Evolutionary conservation across 352 stramenopile species (phyloP).

Genomic region (Globisporangium megalacanthum): DNA sequence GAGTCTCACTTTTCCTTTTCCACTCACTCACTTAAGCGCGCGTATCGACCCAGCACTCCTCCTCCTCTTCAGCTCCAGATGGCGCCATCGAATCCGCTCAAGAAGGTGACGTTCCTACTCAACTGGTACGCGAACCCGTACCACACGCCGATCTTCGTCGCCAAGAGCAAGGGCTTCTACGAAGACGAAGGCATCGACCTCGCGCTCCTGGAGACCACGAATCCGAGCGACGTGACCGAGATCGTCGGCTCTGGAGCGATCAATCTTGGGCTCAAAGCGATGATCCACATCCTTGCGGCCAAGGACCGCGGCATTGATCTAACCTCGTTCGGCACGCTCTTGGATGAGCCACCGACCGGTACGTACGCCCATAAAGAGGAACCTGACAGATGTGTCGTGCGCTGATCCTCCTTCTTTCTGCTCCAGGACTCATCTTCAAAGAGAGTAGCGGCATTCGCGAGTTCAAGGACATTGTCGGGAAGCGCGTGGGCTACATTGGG

Average conservation of each 20-base stretch:
- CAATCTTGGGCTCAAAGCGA: slow-evolving; percentile 45
- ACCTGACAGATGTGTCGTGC: background rate
- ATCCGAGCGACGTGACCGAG: slow-evolving; percentile 45
- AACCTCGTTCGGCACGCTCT: slow-evolving; percentile 37
- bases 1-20: slow-evolving; percentile 8
- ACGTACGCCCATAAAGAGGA: background rate
- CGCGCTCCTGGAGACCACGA: slow-evolving; percentile 43
- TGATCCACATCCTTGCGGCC: slow-evolving; percentile 46
- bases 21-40: background rate
- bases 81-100: slow-evolving; percentile 25
- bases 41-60: background rate
- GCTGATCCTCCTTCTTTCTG: background rate
- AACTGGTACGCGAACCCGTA: slow-evolving; percentile 55
- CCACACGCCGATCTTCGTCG: slow-evolving; percentile 49
- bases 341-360: slow-evolving; percentile 42
- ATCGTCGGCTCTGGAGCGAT: slow-evolving; percentile 41
- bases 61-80: slow-evolving; percentile 9
- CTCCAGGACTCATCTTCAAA: slow-evolving; percentile 39
- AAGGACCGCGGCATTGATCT: slow-evolving; percentile 47
- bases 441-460: slow-evolving; percentile 41
- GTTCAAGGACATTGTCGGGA: slow-evolving; percentile 51
- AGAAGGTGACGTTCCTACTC: slow-evolving; percentile 45
- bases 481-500: slow-evolving; percentile 46
- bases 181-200: slow-evolving; percentile 49
- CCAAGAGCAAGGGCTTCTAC: slow-evolving; percentile 46